phyloP scores from a whole-genome alignment of 257 asterid species.

The Ajuga chamaepitys region DNA sequence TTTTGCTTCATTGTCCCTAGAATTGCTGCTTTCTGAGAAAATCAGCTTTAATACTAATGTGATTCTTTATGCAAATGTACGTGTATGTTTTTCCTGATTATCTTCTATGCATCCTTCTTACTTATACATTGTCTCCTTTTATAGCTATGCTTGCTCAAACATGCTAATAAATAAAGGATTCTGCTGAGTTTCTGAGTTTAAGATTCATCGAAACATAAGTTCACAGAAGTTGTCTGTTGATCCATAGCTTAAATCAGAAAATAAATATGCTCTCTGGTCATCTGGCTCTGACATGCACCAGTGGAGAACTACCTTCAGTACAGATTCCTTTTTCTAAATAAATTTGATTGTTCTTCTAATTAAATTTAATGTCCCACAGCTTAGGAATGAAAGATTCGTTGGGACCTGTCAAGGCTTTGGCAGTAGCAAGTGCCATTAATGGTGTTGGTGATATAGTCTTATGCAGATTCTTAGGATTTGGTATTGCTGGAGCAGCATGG shows the following conservation, averaged over 20 bases:
- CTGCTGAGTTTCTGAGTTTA: not conserved
- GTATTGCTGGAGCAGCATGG: conserved; percentile 97
- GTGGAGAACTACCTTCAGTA: not conserved
- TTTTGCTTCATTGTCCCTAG: not conserved
- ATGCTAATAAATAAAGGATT: not conserved
- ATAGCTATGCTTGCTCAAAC: not conserved
- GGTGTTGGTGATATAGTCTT: conserved; percentile 67
- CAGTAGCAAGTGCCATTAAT: conserved; percentile 67
- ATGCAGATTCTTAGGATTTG: conserved; percentile 66
- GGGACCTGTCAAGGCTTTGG: conserved; percentile 84
- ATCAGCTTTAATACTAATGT: not conserved
- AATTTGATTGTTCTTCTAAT: not conserved
- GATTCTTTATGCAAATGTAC: not conserved
- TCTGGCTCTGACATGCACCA: not conserved
- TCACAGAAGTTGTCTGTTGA: not conserved
- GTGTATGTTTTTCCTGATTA: not conserved
- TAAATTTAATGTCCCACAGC: conserved; percentile 28
- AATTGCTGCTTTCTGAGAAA: not conserved
- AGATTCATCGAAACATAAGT: not conserved
- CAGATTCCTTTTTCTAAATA: not conserved
- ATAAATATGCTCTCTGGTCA: not conserved
- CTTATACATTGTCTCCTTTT: no score
- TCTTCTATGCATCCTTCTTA: no score
- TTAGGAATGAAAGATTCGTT: conserved; percentile 81
- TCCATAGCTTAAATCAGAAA: not conserved